A percentile compares a stretch with the other conserved stretches of the same genome.
Evolutionary conservation across 306 rosid species (phyloP).

Genomic region (Rosa multiflora): DNA sequence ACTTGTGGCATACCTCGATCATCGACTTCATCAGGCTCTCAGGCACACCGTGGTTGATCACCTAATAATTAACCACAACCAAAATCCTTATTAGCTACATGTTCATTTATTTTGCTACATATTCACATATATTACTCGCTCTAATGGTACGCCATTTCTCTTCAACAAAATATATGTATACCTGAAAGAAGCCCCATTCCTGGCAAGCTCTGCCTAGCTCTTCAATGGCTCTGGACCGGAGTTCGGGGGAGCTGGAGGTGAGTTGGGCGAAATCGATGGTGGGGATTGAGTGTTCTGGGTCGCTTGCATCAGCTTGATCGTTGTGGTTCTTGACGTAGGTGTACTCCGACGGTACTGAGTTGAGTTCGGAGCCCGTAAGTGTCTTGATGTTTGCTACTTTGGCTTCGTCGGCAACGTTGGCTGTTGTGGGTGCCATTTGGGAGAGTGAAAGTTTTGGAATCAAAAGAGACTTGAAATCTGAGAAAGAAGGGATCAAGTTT

Average conservation of each 20-base stretch:
- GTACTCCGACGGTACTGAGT: not conserved
- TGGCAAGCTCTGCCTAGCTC: not conserved
- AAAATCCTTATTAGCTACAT: too few species aligned
- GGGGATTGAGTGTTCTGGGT: constrained; percentile 4
- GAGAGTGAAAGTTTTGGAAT: not conserved
- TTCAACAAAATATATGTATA: not conserved
- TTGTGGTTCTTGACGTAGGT: not conserved
- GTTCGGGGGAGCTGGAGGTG: constrained; percentile 18
- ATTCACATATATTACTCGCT: not conserved
- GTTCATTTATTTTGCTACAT: too few species aligned
- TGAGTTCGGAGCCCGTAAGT: constrained; percentile 28
- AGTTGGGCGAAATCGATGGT: not conserved
- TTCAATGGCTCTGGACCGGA: constrained; percentile 20
- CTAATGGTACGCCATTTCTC: not conserved
- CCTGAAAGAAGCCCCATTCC: constrained; percentile 1
- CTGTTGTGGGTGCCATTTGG: not conserved
- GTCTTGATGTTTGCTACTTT: constrained; percentile 39
- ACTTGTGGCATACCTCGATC: constrained; percentile 29
- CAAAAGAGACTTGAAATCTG: not conserved
- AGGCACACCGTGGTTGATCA: constrained; percentile 46
- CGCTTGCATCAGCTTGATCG: not conserved
- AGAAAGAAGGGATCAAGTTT: not conserved
- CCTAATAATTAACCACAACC: constrained; percentile 10
- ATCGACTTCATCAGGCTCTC: constrained; percentile 34
- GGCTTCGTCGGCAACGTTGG: not conserved